Percentiles rank a stretch among this genome's conserved stretches.
Evolutionary conservation across 2,329 filamentous ascomycete species (phyloP).

Genomic region (Dactylellina cionopaga): DNA sequence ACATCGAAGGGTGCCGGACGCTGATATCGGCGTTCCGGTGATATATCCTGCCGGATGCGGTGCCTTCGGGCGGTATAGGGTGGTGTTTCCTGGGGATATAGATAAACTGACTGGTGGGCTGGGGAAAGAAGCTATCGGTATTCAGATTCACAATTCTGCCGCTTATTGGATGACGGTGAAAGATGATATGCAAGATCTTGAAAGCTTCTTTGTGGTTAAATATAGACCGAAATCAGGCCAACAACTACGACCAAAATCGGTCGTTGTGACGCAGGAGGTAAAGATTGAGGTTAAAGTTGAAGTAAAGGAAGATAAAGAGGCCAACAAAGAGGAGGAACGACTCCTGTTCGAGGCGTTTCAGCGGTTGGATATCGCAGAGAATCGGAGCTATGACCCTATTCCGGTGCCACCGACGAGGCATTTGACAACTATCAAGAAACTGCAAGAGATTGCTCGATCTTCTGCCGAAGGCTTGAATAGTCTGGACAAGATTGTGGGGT

Average conservation of each 20-base stretch:
- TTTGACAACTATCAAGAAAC: slow-evolving; percentile 7
- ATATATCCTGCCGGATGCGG: slow-evolving; percentile 40
- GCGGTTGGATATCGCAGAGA: slow-evolving; percentile 21
- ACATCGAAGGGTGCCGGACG: slow-evolving; percentile 23
- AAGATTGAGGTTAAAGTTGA: slow-evolving; percentile 14
- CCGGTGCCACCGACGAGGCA: slow-evolving; percentile 9
- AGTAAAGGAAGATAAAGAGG: not conserved
- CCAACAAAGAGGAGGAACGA: slow-evolving; percentile 6
- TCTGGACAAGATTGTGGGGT: slow-evolving; percentile 19
- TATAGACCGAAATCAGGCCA: slow-evolving; percentile 24
- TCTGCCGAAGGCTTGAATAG: slow-evolving; percentile 18
- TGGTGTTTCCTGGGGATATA: slow-evolving; percentile 44
- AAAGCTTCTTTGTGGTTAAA: slow-evolving; percentile 37
- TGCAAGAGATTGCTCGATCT: slow-evolving; percentile 26
- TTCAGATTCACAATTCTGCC: slow-evolving; percentile 36
- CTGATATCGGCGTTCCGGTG: slow-evolving; percentile 32
- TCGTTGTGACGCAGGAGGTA: slow-evolving; percentile 3
- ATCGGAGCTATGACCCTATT: slow-evolving; percentile 28
- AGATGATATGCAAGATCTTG: slow-evolving; percentile 24
- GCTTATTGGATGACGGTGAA: slow-evolving; percentile 38
- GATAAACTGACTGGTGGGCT: slow-evolving; percentile 22
- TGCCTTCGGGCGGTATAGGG: slow-evolving; percentile 28
- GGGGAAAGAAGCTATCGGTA: slow-evolving; percentile 32
- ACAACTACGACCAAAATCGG: not conserved
- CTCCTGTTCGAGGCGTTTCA: slow-evolving; percentile 39